Base-by-base conservation (phyloP, 2,329 filamentous ascomycete species). In the Lithohypha guttulata region DNA sequence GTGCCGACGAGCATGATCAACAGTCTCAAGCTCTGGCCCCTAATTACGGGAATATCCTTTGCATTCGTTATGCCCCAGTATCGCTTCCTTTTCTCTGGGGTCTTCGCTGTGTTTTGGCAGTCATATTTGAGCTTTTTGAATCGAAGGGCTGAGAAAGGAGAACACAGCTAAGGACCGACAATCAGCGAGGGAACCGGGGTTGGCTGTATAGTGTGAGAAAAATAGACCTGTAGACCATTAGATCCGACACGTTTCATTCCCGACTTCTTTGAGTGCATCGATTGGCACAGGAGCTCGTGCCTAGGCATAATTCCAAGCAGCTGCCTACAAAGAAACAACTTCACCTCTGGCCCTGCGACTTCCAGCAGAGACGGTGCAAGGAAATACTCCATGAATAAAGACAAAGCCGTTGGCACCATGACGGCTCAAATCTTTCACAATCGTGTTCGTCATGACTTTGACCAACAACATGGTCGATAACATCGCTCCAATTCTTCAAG, bases 81-180 rank as follows among this genome's bases (percentile, higher is more conserved):
- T 59, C 69, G 87, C 35, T 83, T 77, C 51, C 71, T 93, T 11
- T 91, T 94, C 51, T 76, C 81, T 0, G 84, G 83, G 1, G 63
- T 81, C 5, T 72, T 93, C 48, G 84, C 84, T 1, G 80, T 94
- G 36, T 83, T 82, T 0, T 95, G 87, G 87, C 87, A 94, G 70
- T 86, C 84, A 1, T 95, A 94, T 66, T 55, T 95, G 51, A 84
- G 79, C 50, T 82, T 47, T 30, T 43, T 52, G 42, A 52, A 52
- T 34, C 45, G 50, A 14, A 46, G 39, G 26, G 48, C 50, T 35
- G 50, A 51, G 39, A 50, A 50, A 36, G 42, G 45, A 11, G 47
- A 51, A 17, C 36, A 10, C n/a, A 10, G n/a, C n/a, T n/a, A n/a
- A n/a, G n/a, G n/a, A n/a, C n/a, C n/a, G n/a, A n/a, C n/a, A n/a